Evolutionary conservation across 2,329 filamentous ascomycete genomes (phyloP), one percentile per base, ranked within the genome.

Genomic region (Neonectria coccinea): DNA sequence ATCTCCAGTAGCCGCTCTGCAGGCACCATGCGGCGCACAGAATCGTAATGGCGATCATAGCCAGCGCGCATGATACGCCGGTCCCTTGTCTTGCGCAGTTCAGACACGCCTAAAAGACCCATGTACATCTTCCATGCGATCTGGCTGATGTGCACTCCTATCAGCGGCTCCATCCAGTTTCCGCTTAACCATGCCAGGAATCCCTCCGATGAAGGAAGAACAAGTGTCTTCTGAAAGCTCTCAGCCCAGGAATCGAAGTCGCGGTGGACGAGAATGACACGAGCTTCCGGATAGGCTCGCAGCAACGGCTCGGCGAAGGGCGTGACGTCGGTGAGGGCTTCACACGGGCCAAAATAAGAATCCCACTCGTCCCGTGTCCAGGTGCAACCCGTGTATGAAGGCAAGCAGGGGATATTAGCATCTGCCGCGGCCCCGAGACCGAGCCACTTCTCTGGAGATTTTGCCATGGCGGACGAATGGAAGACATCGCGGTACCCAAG

Each of bases 1-100:
- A 68, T 78, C 20, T 78, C 72, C n/a, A 80, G 61, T 11, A 80
- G 64, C 47, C 64, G 66, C 1, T 70, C 70, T 0, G 20, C n/a
- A 0, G 73, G 64, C 1, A 75, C 73, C 3, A 67, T 64, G 0
- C 70, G 68, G 6, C 72, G 65, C 1, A 79, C 59, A 10, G 66
- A 57, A 5, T 58, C 60, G 45, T 79, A 73, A 9, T 79, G 76
- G 3, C 73, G 59, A 1, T 67, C 61, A 55, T 77, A 79, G 0
- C 68, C 68, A 0, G 56, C 45, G 0, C 65, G 69, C 2, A 70
- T 53, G 3, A 51, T 33, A 2, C n/a, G n/a, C n/a, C 27, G 48
- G 18, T 51, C n/a, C 5, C 2, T 33, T 11, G 68, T 64, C 14
- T 64, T 56, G 27, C 60, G 18, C 0, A 64, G 12, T 5, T 62